These are phyloP conservation scores for Globisporangium splendens DNA, from an alignment of 352 stramenopile genomes.

Conservation along the genomic window DNA sequence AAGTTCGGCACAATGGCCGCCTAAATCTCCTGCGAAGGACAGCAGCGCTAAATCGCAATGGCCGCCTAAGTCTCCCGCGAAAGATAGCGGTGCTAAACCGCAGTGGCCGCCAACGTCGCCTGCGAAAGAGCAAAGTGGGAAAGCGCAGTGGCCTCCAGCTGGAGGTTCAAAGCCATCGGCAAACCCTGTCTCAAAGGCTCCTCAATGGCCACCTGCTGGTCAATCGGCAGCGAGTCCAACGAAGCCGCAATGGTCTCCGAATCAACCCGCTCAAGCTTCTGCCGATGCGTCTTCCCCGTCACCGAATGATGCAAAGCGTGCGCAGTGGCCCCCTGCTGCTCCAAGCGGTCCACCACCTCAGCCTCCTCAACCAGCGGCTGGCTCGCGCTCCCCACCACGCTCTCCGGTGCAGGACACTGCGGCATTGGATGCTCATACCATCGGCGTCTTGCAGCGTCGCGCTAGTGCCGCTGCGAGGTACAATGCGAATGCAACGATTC, in stretches of 20 bases:
- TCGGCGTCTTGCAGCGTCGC: slow-evolving; percentile 59
- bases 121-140: slow-evolving; percentile 13
- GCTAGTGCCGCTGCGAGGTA: slow-evolving; percentile 53
- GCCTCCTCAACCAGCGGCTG: slow-evolving; percentile 16
- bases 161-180: slow-evolving; percentile 11
- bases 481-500: slow-evolving; percentile 64
- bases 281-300: slow-evolving; percentile 4
- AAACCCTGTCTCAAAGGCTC: slow-evolving; percentile 4
- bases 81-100: slow-evolving; percentile 15
- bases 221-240: slow-evolving; percentile 11
- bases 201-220: slow-evolving; percentile 12
- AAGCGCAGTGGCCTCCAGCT: slow-evolving; percentile 38
- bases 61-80: slow-evolving; percentile 16
- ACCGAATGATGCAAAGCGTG: slow-evolving; percentile 21
- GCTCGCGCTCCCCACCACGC: slow-evolving; percentile 19
- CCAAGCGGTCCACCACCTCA: slow-evolving; percentile 8
- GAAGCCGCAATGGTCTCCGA: slow-evolving; percentile 44
- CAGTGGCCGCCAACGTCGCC: slow-evolving; percentile 36
- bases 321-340: slow-evolving; percentile 45
- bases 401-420: slow-evolving; percentile 5
- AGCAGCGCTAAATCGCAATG: slow-evolving; percentile 18
- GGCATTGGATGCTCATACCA: slow-evolving; percentile 40
- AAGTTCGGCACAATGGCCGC: slow-evolving; percentile 21
- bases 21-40: slow-evolving; percentile 20
- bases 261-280: slow-evolving; percentile 15